These are phyloP conservation scores for Suillus decipiens DNA, from an alignment of 768 basidiomycete genomes.

Conservation along the genomic window DNA sequence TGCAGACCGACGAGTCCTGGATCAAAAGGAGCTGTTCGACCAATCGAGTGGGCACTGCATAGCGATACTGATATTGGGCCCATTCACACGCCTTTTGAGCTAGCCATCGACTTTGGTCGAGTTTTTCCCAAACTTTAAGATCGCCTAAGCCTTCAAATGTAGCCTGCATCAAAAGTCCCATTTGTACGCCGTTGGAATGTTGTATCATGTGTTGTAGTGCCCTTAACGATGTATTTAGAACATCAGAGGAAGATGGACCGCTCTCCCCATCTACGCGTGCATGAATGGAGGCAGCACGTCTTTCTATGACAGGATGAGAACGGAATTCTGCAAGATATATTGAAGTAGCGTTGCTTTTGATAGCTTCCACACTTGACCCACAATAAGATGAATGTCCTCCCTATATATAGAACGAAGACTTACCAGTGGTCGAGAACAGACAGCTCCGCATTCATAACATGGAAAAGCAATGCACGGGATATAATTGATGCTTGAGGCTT, in stretches of 20 bases:
- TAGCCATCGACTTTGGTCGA: constrained; percentile 81
- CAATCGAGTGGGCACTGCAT: constrained; percentile 81
- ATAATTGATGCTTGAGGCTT: constrained; percentile 69
- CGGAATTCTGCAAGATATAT: constrained; percentile 86
- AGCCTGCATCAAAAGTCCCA: constrained; percentile 71
- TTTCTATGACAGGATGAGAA: constrained; percentile 72
- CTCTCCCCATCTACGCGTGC: constrained; percentile 86
- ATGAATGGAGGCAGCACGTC: constrained; percentile 88
- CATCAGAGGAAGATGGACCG: constrained; percentile 74
- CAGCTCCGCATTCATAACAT: constrained; percentile 64
- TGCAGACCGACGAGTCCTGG: constrained; percentile 51
- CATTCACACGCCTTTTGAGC: constrained; percentile 78
- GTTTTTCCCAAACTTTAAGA: constrained; percentile 61
- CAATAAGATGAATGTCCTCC: not conserved
- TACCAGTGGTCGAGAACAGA: constrained; percentile 69
- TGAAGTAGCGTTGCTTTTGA: constrained; percentile 72
- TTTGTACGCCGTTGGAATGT: constrained; percentile 76
- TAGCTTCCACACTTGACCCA: constrained; percentile 49
- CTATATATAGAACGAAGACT: not conserved
- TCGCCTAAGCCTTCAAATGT: constrained; percentile 69
- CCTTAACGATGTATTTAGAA: constrained; percentile 72
- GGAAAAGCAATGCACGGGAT: constrained; percentile 68
- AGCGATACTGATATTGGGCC: constrained; percentile 93
- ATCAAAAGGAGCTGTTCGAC: constrained; percentile 73
- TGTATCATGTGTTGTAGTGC: constrained; percentile 70